phyloP scores from a whole-genome alignment of 176 grass and related monocot genomes.

The Metroxylon sagu region DNA sequence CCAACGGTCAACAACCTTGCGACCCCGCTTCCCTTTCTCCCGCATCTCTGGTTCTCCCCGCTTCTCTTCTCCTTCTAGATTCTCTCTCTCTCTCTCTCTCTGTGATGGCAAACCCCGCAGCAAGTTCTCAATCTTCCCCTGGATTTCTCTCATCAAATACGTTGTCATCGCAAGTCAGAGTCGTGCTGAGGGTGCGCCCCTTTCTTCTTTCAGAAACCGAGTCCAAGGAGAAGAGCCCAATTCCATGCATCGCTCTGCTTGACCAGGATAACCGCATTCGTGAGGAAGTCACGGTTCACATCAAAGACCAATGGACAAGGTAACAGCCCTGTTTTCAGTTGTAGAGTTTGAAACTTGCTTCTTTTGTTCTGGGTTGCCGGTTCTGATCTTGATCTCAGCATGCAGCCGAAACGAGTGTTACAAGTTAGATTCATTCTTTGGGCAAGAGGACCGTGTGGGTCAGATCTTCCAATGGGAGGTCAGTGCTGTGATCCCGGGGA shows the following conservation, averaged over 20 bases:
- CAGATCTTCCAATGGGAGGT: constrained; percentile 74
- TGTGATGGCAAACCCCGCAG: constrained; percentile 21
- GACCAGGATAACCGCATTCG: constrained; percentile 1
- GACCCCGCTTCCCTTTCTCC: background rate
- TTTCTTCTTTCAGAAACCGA: constrained; percentile 53
- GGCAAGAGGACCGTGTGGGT: constrained; percentile 29
- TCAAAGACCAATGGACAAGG: constrained; percentile 84
- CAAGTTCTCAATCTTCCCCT: background rate
- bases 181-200: constrained; percentile 78
- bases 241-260: constrained; percentile 53
- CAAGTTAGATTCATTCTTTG: constrained; percentile 70
- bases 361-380: background rate
- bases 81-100: background rate
- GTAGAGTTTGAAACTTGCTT: background rate
- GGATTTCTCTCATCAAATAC: background rate
- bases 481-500: constrained; percentile 40
- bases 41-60: constrained; percentile 4
- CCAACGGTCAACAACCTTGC: too few relatives aligned
- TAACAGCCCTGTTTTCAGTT: background rate
- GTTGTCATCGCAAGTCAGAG: constrained; percentile 42
- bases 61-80: background rate
- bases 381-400: background rate
- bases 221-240: constrained; percentile 2
- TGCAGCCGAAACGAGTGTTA: constrained; percentile 70
- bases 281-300: constrained; percentile 49